Percentiles rank a stretch among this genome's conserved stretches.
Conservation (phyloP, 140 eudicot species). For the Stevia rebaudiana region DNA sequence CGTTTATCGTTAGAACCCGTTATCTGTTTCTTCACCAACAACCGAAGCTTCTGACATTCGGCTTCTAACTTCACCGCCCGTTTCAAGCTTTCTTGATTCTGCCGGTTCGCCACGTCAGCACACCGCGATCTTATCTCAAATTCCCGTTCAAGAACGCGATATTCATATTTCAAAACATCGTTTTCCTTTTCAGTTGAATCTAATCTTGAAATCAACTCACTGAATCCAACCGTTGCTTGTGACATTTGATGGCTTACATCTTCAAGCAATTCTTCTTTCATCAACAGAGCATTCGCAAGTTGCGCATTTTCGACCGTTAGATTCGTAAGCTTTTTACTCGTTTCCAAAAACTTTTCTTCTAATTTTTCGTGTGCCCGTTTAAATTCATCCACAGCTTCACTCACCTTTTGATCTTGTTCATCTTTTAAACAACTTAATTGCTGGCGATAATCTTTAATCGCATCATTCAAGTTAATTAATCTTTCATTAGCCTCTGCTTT, state of each 20-base stretch:
- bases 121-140: conserved; percentile 54
- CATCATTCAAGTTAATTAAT: conserved; percentile 43
- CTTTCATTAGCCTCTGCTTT: conserved; percentile 50
- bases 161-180: conserved; percentile 67
- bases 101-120: conserved; percentile 59
- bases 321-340: conserved; percentile 40
- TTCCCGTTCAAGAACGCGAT: conserved; percentile 71
- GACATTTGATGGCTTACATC: conserved; percentile 42
- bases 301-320: conserved; percentile 54
- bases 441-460: conserved; percentile 56
- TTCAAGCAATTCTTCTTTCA: conserved; percentile 61
- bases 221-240: conserved; percentile 58
- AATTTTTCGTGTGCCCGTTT: conserved; percentile 38
- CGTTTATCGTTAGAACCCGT: conserved; percentile 51
- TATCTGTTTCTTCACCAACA: conserved; percentile 53
- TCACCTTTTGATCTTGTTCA: conserved; percentile 50
- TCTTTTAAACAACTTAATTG: conserved; percentile 46
- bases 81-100: conserved; percentile 58
- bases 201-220: conserved; percentile 49
- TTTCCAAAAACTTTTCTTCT: conserved; percentile 48
- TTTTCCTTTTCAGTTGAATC: conserved; percentile 76
- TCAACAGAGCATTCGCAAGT: conserved; percentile 44
- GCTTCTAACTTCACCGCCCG: conserved; percentile 65
- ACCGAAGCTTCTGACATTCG: conserved; percentile 74
- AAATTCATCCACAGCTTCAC: conserved; percentile 44